A percentile compares a stretch with the other conserved stretches of the same genome.
phyloP scores from a whole-genome alignment of 2,329 filamentous ascomycete species.

The Diaporthe sp. region DNA sequence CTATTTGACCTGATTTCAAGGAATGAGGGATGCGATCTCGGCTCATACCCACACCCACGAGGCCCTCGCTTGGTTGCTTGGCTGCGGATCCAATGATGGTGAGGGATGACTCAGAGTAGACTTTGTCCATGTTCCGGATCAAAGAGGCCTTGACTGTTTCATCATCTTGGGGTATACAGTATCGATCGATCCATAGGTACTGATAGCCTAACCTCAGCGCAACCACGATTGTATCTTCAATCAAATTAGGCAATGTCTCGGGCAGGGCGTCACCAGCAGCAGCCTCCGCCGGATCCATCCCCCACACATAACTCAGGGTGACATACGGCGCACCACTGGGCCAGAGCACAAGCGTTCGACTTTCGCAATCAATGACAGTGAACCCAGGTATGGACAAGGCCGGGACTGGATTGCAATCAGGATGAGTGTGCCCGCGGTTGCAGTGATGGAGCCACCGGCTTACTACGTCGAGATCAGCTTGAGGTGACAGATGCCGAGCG shows the following conservation, averaged over 20 bases:
- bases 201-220: slow-evolving; percentile 50
- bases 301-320: slow-evolving; percentile 37
- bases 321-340: slow-evolving; percentile 5
- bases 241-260: slow-evolving; percentile 12
- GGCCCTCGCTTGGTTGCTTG: slow-evolving; percentile 50
- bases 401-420: slow-evolving; percentile 12
- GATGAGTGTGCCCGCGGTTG: slow-evolving; percentile 24
- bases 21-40: slow-evolving; percentile 16
- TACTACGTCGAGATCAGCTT: slow-evolving; percentile 16
- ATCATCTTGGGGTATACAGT: slow-evolving; percentile 51
- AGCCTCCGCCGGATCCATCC: neutral
- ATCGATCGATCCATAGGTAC: slow-evolving; percentile 57
- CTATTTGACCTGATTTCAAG: slow-evolving; percentile 44
- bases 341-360: slow-evolving; percentile 4
- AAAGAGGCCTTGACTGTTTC: slow-evolving; percentile 46
- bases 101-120: slow-evolving; percentile 53
- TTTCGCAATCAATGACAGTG: slow-evolving; percentile 30
- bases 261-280: neutral
- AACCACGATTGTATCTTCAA: slow-evolving; percentile 39
- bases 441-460: slow-evolving; percentile 32
- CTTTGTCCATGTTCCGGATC: slow-evolving; percentile 54
- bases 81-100: slow-evolving; percentile 57
- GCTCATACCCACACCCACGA: slow-evolving; percentile 49
- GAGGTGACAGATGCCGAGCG: slow-evolving; percentile 23
- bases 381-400: neutral